Evolutionary conservation across 805 yeast genomes (phyloP), one percentile per base, ranked within the genome.

Genomic region (Starmerella bacillaris): DNA sequence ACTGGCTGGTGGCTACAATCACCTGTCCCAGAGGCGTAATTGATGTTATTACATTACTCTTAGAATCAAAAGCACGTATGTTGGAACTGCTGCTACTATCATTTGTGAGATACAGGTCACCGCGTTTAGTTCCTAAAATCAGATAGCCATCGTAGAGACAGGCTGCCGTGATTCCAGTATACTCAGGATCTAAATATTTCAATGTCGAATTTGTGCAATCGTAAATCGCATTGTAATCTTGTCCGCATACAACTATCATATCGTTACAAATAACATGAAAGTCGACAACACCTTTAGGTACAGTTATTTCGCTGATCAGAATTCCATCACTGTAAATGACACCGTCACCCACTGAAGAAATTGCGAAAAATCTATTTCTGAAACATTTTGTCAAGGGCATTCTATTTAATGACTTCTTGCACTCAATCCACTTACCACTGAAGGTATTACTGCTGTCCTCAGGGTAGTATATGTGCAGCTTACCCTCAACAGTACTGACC

Each of bases 21-120:
- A 35, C 24, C 2, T 21, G 28, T 7, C 33, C 20, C 18, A 38
- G 27, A 12, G 34, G n/a, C 3, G 18, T 18, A 1, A 51, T 17
- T 1, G 49, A 36, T 1, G 58, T 55, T 8, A 53, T 36, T 4
- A 52, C 47, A 36, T 55, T 56, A 9, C 24, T 27, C n/a, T 33
- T 33, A 8, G 33, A 17, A 2, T 37, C 45, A 16, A 44, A 33
- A 3, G 43, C 46, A 2, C 26, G 26, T n/a, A 22, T 9, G 26
- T 22, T 22, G 12, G 26, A 11, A n/a, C 26, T 22, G 26, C 12
- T 22, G 26, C n/a, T 22, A 11, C 12, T 22, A 9, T n/a, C 26
- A n/a, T 22, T n/a, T 11, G 26, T 22, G 12, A 22, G n/a, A 9
- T 11, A 22, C 26, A 22, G 26, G n/a, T 22, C 26, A 11, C 26